Evolutionary conservation across 2,329 filamentous ascomycete species (phyloP), one percentile per base, ranked within the genome.

Genomic region (Dendrostoma leiphaemia): DNA sequence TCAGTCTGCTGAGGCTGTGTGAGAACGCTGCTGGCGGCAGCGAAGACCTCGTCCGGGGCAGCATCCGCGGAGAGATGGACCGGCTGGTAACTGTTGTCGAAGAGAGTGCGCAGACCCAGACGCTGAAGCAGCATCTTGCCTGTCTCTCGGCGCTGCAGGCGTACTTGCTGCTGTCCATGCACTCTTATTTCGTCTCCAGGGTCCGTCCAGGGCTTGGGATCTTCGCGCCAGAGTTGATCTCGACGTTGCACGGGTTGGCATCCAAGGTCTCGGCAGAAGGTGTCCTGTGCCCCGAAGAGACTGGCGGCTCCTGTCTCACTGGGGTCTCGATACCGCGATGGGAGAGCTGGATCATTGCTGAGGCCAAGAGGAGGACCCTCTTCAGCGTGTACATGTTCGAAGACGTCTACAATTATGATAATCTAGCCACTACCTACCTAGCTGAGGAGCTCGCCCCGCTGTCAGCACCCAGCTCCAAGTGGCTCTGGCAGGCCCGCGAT

Each of bases 381-480:
- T 81, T 72, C 54, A 69, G 71, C 0, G 77, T 81, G 72, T 83
- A 82, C 51, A 64, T 83, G 3, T 75, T 83, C 40, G 78, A 79
- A 13, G 38, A 43, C 26, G 9, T 48, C 21, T 48, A 41, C 28
- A 40, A 49, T 17, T 29, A 21, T n/a, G 47, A 41, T 24, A 49
- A 23, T 21, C 35, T 23, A 6, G 40, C 34, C 12, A 19, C 35
- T 7, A 49, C 34, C 17, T 41, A 41, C 23, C 24, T 49, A 6
- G 47, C n/a, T n/a, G 47, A 49, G n/a, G 47, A 49, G 37, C 47
- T 41, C 4, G 44, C 44, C 10, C 44, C 44, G 23, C 47, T 49
- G 35, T 24, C 31, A 26, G 35, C 47, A 4, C 35, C 35, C 3
- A 17, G 24, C 17, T 41, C 35, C 24, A 40, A 32, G 10, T 41